These are phyloP conservation scores for Gastrolobium villosum DNA, from an alignment of 306 rosid genomes.

Conservation along the genomic window DNA sequence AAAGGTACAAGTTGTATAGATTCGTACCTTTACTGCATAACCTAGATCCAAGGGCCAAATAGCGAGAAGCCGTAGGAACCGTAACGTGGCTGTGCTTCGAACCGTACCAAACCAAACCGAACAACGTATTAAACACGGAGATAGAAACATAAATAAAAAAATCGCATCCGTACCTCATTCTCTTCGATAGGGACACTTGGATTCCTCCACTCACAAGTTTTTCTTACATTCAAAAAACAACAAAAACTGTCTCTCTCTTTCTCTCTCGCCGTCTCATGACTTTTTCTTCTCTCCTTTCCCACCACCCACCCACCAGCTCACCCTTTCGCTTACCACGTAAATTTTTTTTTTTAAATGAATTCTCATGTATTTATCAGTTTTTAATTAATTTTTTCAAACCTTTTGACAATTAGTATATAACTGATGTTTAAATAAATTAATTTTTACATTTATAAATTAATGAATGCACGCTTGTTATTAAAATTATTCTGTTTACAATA, in stretches of 20 bases:
- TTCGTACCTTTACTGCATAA: slow-evolving; percentile 30
- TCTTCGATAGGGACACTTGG: slow-evolving; percentile 61
- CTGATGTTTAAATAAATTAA: background rate
- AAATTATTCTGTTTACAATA: background rate
- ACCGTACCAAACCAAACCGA: slow-evolving; percentile 44
- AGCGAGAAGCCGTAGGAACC: background rate
- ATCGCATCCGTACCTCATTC: slow-evolving; percentile 47
- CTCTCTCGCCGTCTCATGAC: slow-evolving; percentile 43
- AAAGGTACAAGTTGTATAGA: slow-evolving; percentile 7
- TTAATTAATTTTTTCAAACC: background rate
- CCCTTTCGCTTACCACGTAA: too few species aligned
- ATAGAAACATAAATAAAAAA: background rate
- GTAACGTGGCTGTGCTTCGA: slow-evolving; percentile 39
- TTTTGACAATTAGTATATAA: background rate
- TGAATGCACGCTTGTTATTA: background rate
- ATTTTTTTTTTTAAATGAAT: background rate
- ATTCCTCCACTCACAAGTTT: slow-evolving; percentile 41
- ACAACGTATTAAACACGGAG: background rate
- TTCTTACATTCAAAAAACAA: background rate
- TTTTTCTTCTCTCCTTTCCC: slow-evolving; percentile 32
- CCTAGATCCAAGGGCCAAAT: background rate
- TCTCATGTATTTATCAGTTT: background rate
- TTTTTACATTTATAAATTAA: background rate
- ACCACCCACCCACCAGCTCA: background rate
- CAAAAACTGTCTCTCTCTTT: slow-evolving; percentile 40